These are phyloP conservation scores for Trichoderma sp. DNA, from an alignment of 2,329 filamentous ascomycete species.

Conservation along the genomic window DNA sequence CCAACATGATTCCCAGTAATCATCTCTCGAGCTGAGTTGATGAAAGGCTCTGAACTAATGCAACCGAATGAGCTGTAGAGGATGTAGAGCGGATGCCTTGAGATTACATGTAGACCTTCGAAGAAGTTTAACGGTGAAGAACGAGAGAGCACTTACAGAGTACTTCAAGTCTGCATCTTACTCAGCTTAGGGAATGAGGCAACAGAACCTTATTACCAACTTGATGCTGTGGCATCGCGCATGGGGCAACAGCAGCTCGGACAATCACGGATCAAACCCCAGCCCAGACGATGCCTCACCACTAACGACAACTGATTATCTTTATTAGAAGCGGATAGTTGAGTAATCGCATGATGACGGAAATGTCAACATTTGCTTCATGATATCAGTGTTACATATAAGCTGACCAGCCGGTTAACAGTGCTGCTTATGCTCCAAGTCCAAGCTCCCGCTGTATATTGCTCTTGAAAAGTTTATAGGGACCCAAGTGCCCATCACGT, in stretches of 20 bases:
- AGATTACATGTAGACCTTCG: too few species aligned
- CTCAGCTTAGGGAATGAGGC: constrained; percentile 9
- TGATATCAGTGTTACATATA: neutral
- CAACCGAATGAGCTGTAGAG: too few species aligned
- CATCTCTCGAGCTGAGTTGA: too few species aligned
- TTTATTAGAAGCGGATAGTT: neutral
- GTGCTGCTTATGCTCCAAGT: neutral
- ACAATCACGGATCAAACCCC: neutral
- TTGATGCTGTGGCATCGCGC: neutral
- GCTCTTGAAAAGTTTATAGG: neutral
- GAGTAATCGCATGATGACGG: neutral
- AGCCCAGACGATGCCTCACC: neutral
- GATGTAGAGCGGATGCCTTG: neutral
- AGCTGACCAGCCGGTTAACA: neutral
- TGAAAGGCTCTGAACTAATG: too few species aligned
- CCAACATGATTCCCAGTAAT: too few species aligned
- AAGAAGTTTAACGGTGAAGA: neutral
- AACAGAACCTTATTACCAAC: neutral
- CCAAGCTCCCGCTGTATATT: neutral
- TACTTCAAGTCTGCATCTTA: neutral
- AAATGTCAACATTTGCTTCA: neutral
- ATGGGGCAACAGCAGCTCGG: neutral
- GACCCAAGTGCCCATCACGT: neutral
- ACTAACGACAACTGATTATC: neutral
- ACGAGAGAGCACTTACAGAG: too few species aligned